Conservation (phyloP, 1,284 basidiomycete species). For the Cryptococcus sp. region DNA sequence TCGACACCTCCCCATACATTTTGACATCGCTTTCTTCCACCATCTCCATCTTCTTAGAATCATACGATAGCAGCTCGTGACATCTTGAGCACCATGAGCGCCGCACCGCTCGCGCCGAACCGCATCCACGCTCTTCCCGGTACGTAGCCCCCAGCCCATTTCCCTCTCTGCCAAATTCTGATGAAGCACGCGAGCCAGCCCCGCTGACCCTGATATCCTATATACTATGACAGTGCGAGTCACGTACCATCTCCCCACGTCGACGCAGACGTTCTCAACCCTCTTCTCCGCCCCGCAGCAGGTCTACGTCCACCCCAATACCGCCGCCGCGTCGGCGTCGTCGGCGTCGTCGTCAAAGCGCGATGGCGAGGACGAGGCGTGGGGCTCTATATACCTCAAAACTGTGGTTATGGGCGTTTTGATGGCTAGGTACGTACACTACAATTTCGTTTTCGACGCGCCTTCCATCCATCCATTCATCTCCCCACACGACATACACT, state of each 20-base stretch:
- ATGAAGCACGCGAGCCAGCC: conserved; percentile 4
- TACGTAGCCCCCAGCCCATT: conserved; percentile 17
- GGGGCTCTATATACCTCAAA: conserved; percentile 51
- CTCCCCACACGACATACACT: neutral
- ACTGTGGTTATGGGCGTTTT: conserved; percentile 48
- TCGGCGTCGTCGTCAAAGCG: conserved; percentile 15
- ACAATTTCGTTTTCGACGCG: too few relatives aligned
- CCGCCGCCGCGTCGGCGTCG: conserved; percentile 15
- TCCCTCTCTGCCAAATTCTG: neutral
- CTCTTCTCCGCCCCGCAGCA: conserved; percentile 41
- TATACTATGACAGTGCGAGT: conserved; percentile 36
- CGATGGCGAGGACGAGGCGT: conserved; percentile 37
- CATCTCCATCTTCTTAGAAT: neutral
- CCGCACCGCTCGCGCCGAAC: conserved; percentile 35
- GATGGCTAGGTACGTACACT: conserved; percentile 39
- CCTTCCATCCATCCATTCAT: too few relatives aligned
- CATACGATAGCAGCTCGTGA: neutral
- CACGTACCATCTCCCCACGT: conserved; percentile 43
- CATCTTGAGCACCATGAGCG: conserved; percentile 21
- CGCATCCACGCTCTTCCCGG: conserved; percentile 49
- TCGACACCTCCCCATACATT: neutral
- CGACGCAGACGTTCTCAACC: conserved; percentile 41
- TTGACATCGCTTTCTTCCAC: neutral
- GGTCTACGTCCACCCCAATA: conserved; percentile 48
- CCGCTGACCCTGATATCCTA: neutral